Conservation (phyloP, 352 stramenopile genomes). For the Phytophthora pisi region DNA sequence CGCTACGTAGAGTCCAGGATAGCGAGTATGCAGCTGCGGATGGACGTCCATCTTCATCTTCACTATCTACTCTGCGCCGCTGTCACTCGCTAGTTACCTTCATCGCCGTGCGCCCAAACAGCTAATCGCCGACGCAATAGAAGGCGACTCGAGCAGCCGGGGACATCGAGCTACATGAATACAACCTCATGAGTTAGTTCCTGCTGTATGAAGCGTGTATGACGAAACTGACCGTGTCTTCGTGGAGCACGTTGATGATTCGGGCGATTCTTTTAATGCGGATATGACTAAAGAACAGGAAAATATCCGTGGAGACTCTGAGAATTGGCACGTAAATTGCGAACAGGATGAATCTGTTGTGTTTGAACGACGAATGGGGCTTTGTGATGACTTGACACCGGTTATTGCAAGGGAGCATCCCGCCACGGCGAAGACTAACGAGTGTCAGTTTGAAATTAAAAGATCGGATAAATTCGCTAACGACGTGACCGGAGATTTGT, state of each 20-base stretch:
- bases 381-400: background rate
- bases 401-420: background rate
- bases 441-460: background rate
- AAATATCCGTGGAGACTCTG: background rate
- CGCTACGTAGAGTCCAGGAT: too few relatives aligned
- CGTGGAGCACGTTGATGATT: background rate
- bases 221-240: too few relatives aligned
- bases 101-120: too few relatives aligned
- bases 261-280: background rate
- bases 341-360: background rate
- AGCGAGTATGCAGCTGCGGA: too few relatives aligned
- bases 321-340: background rate
- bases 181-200: too few relatives aligned
- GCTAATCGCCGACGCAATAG: too few relatives aligned
- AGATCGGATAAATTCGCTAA: constrained; percentile 1
- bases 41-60: too few relatives aligned
- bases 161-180: too few relatives aligned
- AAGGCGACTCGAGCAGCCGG: too few relatives aligned
- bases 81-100: too few relatives aligned
- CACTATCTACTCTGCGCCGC: too few relatives aligned
- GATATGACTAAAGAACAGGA: background rate
- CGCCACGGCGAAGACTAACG: background rate
- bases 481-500: constrained; percentile 2
- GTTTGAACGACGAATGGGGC: background rate
- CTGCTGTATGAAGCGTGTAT: too few relatives aligned